phyloP scores from a whole-genome alignment of 768 basidiomycete species.

The Lepiota brunneoincarnata region DNA sequence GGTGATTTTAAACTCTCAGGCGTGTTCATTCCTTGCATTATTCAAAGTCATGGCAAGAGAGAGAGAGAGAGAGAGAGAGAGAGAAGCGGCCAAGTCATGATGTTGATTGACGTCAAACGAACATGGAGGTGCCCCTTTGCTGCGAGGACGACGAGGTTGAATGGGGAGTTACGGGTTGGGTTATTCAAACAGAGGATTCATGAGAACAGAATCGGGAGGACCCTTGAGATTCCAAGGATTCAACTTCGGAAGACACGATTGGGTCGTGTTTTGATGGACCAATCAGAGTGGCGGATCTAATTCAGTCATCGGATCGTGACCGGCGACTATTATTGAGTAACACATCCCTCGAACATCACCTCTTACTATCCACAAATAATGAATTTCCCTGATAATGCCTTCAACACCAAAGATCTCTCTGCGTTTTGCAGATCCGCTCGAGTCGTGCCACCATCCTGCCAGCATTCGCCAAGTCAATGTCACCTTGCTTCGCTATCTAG shows the following conservation, averaged over 20 bases:
- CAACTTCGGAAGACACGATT: neutral
- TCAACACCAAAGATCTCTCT: constrained; percentile 34
- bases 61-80: too few species aligned
- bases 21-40: neutral
- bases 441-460: constrained; percentile 30
- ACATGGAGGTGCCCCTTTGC: neutral
- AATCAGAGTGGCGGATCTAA: neutral
- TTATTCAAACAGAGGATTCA: neutral
- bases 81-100: neutral
- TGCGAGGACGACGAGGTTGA: neutral
- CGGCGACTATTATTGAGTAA: constrained; percentile 26
- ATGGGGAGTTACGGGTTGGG: neutral
- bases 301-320: constrained; percentile 9
- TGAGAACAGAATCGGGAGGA: neutral
- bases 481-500: constrained; percentile 28
- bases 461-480: constrained; percentile 31
- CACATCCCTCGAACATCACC: constrained; percentile 24
- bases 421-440: constrained; percentile 37
- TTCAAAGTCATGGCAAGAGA: neutral
- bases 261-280: constrained; percentile 2
- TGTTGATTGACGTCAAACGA: neutral
- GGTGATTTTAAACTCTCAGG: neutral
- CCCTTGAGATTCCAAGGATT: constrained; percentile 10
- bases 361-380: constrained; percentile 18
- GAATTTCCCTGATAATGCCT: constrained; percentile 17